Evolutionary conservation across 2,329 filamentous ascomycete genomes (phyloP), one percentile per base, ranked within the genome.

Genomic region (Davidsoniella neocaledoniae): DNA sequence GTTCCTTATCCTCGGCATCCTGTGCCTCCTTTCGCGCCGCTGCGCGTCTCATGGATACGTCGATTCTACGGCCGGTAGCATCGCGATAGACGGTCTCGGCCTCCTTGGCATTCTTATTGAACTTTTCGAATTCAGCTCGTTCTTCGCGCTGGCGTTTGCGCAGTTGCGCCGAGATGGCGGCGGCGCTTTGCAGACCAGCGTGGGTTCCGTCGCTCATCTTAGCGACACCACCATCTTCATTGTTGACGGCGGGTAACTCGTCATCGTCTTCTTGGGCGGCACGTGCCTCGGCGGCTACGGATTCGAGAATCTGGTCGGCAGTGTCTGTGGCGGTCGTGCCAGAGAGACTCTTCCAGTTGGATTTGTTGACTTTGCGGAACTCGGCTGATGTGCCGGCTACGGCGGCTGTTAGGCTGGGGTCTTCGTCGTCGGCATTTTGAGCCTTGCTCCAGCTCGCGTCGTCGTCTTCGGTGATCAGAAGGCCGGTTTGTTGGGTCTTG

Each of bases 1-100:
- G 67, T 61, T 83, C 81, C 57, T 81, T 79, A 56, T 86, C 81
- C 58, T 87, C 81, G 1, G 81, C 82, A 56, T 83, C 86, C 4
- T 64, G 62, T 1, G 68, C 72, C 8, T 65, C 65, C 46, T 77
- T 76, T n/a, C 86, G 75, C 46, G 85, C 82, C 63, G 95, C 87
- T 17, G 86, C 88, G 21, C 88, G 76, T 64, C 86, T 86, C 83
- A 94, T 86, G 16, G 81, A 80, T 21, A 96, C 77, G 60, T 98
- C 94, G 55, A 98, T 88, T 50, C 94, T 81, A n/a, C 88, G 76
- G 10, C 91, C 91, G 2, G 84, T 91, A 9, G 93, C 91, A 65
- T 98, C 91, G 58, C 91, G 83, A 63, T 96, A 95, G 21, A 95
- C 87, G 0, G 90, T 94, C 58, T 81, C 74, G 29, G 76, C 74